These are phyloP conservation scores for Saksenaea oblongispora DNA, from an alignment of 371 early-diverging fungal species.

Conservation along the genomic window DNA sequence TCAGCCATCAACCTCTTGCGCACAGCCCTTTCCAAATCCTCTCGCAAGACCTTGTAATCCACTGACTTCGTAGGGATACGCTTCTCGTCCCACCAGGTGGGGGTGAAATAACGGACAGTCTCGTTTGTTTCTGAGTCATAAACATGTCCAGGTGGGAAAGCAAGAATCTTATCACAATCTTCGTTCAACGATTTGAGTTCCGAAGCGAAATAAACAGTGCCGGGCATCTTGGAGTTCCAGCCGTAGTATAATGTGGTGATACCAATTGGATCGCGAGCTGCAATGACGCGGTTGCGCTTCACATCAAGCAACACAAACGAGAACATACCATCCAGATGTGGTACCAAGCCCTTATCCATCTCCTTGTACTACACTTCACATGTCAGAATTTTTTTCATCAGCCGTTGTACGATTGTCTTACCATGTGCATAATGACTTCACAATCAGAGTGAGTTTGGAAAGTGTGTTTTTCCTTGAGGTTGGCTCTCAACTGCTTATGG, in stretches of 20 bases:
- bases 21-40: conserved; percentile 81
- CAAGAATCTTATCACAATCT: conserved; percentile 92
- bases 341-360: conserved; percentile 76
- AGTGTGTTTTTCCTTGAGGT: conserved; percentile 65
- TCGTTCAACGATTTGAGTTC: conserved; percentile 95
- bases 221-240: conserved; percentile 79
- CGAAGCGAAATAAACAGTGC: conserved; percentile 88
- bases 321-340: conserved; percentile 94
- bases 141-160: conserved; percentile 96
- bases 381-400: no score
- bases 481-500: conserved; percentile 82
- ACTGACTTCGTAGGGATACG: conserved; percentile 56
- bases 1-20: conserved; percentile 96
- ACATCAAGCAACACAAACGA: conserved; percentile 90
- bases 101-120: conserved; percentile 86
- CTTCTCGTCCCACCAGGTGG: conserved; percentile 80
- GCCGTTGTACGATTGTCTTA: conserved; percentile 36
- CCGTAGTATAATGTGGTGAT: conserved; percentile 97
- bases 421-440: conserved; percentile 93
- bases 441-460: conserved; percentile 97
- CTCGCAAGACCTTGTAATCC: conserved; percentile 73
- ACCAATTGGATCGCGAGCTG: conserved; percentile 96
- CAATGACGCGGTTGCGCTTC: conserved; percentile 78
- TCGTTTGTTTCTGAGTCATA: conserved; percentile 78
- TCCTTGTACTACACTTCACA: conserved; percentile 74